Conservation (phyloP, 176 grass and related monocot species). For the Carex myosuroides region DNA sequence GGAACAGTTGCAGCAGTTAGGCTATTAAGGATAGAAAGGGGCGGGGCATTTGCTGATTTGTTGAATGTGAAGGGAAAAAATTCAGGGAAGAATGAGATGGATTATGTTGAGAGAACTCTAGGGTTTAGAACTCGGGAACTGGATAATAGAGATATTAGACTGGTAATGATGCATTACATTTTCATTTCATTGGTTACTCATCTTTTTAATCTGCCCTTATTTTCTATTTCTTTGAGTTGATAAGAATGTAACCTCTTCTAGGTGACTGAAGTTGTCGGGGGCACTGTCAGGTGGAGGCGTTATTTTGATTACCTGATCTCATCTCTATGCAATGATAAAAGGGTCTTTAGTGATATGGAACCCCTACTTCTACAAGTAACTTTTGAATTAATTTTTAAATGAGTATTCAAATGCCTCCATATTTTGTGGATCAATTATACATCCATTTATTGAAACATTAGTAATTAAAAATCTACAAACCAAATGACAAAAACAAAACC, state of each 20-base stretch:
- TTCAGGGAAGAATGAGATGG: slow-evolving; percentile 60
- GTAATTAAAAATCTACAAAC: not conserved
- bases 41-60: slow-evolving; percentile 78
- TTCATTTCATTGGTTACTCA: not conserved
- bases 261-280: slow-evolving; percentile 80
- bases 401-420: not conserved
- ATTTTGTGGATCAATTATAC: not conserved
- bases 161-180: slow-evolving; percentile 41
- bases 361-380: slow-evolving; percentile 77
- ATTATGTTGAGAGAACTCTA: slow-evolving; percentile 82
- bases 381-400: slow-evolving; percentile 21
- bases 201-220: not conserved
- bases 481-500: not conserved
- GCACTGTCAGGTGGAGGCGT: slow-evolving; percentile 77
- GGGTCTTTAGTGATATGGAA: slow-evolving; percentile 79
- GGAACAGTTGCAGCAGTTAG: slow-evolving; percentile 70
- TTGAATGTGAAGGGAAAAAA: slow-evolving; percentile 63
- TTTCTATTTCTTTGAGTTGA: slow-evolving; percentile 13
- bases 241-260: slow-evolving; percentile 22
- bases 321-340: slow-evolving; percentile 74
- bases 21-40: slow-evolving; percentile 73
- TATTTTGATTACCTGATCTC: slow-evolving; percentile 93
- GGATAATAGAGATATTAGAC: slow-evolving; percentile 80
- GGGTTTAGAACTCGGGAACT: slow-evolving; percentile 61
- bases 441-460: not conserved